phyloP scores from a whole-genome alignment of 1,284 basidiomycete genomes.

The Cryptococcus wingfieldii region DNA sequence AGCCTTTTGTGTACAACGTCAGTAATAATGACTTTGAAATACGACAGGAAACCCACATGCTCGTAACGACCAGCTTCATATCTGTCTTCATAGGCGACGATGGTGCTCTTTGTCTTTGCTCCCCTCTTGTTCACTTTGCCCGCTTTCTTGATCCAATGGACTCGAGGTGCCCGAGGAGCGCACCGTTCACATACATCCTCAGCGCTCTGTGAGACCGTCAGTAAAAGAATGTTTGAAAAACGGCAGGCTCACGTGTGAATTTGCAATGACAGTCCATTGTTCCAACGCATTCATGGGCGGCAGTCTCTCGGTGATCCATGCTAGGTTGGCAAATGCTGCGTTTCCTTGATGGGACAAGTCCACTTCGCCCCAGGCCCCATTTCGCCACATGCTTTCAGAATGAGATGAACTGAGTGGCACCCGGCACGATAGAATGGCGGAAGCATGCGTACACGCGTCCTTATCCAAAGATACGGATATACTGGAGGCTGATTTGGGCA shows the following conservation, averaged over 20 bases:
- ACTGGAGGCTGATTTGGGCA: constrained; percentile 58
- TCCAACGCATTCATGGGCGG: constrained; percentile 66
- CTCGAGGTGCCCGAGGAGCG: constrained; percentile 68
- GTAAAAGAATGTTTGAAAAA: neutral
- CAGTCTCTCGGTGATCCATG: constrained; percentile 81
- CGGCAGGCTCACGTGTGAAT: constrained; percentile 25
- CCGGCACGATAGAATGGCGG: constrained; percentile 70
- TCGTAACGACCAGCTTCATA: constrained; percentile 80
- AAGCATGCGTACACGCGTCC: constrained; percentile 66
- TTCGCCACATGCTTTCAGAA: constrained; percentile 72
- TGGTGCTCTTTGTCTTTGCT: constrained; percentile 33
- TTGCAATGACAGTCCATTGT: constrained; percentile 57
- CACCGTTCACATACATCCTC: constrained; percentile 61
- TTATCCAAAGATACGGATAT: constrained; percentile 54
- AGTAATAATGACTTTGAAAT: neutral
- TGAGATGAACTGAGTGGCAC: constrained; percentile 62
- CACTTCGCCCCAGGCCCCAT: constrained; percentile 67
- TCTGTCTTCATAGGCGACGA: constrained; percentile 69
- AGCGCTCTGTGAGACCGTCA: constrained; percentile 13
- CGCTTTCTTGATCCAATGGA: constrained; percentile 62
- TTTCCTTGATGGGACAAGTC: constrained; percentile 76
- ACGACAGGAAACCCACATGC: constrained; percentile 38
- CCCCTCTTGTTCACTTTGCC: constrained; percentile 45
- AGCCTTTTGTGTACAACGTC: constrained; percentile 49
- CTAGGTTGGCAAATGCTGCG: constrained; percentile 68